These are phyloP conservation scores for Dictyostelium brefeldianum DNA, from an alignment of 78 protist genomes.

Conservation along the genomic window DNA sequence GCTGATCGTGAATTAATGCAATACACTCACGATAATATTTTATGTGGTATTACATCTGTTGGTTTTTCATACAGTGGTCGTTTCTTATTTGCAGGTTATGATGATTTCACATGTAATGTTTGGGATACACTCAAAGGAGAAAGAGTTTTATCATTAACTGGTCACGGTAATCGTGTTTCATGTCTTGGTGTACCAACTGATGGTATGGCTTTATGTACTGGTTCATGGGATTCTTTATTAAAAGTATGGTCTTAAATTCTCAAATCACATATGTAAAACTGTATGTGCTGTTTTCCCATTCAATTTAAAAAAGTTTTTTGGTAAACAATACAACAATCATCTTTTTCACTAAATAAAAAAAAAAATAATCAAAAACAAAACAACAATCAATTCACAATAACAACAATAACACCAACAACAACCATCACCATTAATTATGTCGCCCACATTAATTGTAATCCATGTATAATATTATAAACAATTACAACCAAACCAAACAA, in stretches of 20 bases:
- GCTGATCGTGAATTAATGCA: constrained; percentile 94
- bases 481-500: neutral
- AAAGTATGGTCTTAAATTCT: constrained; percentile 39
- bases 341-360: neutral
- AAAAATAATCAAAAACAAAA: neutral
- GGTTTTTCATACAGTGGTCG: constrained; percentile 92
- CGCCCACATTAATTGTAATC: constrained; percentile 13
- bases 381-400: neutral
- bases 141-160: constrained; percentile 84
- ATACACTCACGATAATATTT: constrained; percentile 91
- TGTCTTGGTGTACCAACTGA: constrained; percentile 96
- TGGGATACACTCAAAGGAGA: constrained; percentile 97
- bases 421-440: constrained; percentile 15
- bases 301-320: too few species aligned
- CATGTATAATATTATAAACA: constrained; percentile 29
- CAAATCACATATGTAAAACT: neutral
- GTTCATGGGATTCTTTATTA: constrained; percentile 95
- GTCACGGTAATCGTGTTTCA: constrained; percentile 97
- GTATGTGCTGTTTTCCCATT: neutral
- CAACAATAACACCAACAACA: neutral
- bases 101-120: constrained; percentile 94
- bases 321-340: neutral
- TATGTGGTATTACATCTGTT: constrained; percentile 96
- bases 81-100: constrained; percentile 81
- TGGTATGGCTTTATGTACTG: constrained; percentile 98